A percentile compares a stretch with the other conserved stretches of the same genome.
Conservation (phyloP, 1,284 basidiomycete genomes). For the Rhodotorula glutinis region DNA sequence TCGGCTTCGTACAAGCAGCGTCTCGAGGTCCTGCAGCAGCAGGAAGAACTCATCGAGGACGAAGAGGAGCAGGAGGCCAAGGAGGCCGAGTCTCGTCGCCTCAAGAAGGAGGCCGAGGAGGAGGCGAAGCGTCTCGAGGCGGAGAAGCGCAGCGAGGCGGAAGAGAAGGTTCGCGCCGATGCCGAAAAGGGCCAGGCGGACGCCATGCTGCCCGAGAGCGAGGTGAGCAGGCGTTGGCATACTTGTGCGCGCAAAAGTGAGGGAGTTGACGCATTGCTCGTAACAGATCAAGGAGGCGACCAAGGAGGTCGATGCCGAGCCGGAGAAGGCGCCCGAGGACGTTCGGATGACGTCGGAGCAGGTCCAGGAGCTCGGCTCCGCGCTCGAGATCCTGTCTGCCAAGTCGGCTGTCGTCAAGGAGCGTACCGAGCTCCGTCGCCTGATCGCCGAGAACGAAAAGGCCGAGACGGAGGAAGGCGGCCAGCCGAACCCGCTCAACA, state of each 20-base stretch:
- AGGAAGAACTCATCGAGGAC: conserved; percentile 98
- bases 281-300: conserved; percentile 61
- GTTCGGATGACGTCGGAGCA: conserved; percentile 97
- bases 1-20: conserved; percentile 96
- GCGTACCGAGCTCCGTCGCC: conserved; percentile 77
- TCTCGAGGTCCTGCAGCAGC: conserved; percentile 93
- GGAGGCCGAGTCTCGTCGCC: conserved; percentile 79
- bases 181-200: conserved; percentile 40
- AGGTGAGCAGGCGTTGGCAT: conserved; percentile 5
- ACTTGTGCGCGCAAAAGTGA: too few species aligned
- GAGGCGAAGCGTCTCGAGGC: conserved; percentile 76
- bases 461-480: conserved; percentile 58
- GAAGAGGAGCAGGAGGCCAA: conserved; percentile 85
- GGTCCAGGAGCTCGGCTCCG: conserved; percentile 87
- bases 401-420: conserved; percentile 98
- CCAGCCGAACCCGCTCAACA: conserved; percentile 69
- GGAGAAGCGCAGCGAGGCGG: conserved; percentile 55
- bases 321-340: conserved; percentile 51
- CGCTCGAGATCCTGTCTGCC: conserved; percentile 83
- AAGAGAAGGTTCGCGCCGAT: conserved; percentile 47
- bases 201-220: conserved; percentile 47
- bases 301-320: conserved; percentile 54
- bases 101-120: conserved; percentile 66
- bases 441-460: conserved; percentile 88
- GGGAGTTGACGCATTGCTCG: too few species aligned